Conservation (phyloP, 2,329 filamentous ascomycete genomes). For the Alternaria sp. region DNA sequence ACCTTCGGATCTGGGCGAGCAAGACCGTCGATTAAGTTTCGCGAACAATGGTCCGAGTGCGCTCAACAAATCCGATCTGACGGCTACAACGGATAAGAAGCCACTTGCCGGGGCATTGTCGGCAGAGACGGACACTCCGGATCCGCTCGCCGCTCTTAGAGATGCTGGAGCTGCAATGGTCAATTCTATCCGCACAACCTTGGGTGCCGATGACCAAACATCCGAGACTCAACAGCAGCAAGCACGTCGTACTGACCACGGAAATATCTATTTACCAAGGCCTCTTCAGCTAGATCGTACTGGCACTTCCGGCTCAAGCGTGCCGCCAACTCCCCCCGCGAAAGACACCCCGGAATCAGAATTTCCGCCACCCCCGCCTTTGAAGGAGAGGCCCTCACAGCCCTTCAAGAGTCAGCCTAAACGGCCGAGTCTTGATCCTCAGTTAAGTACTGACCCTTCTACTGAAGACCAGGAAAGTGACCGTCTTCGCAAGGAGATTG, state of each 20-base stretch:
- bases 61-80: slow-evolving; percentile 40
- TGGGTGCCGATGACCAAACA: slow-evolving; percentile 38
- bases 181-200: slow-evolving; percentile 51
- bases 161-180: slow-evolving; percentile 57
- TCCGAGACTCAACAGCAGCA: slow-evolving; percentile 18
- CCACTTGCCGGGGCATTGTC: slow-evolving; percentile 29
- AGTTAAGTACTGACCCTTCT: slow-evolving; percentile 58
- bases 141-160: slow-evolving; percentile 54
- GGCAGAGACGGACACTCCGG: slow-evolving; percentile 15
- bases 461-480: slow-evolving; percentile 73
- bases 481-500: slow-evolving; percentile 74
- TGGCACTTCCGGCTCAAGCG: slow-evolving; percentile 43
- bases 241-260: slow-evolving; percentile 18
- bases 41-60: slow-evolving; percentile 15
- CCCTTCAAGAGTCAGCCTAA: slow-evolving; percentile 15
- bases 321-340: slow-evolving; percentile 55
- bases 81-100: slow-evolving; percentile 47
- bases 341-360: slow-evolving; percentile 51
- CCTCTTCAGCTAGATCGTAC: slow-evolving; percentile 49
- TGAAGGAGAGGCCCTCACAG: slow-evolving; percentile 48
- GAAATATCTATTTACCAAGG: slow-evolving; percentile 46
- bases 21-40: slow-evolving; percentile 34
- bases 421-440: slow-evolving; percentile 36
- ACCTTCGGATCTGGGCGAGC: slow-evolving; percentile 35
- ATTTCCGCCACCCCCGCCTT: slow-evolving; percentile 35